Base-by-base conservation (phyloP, 257 asterid genomes). In the Ophiorrhiza pumila region DNA sequence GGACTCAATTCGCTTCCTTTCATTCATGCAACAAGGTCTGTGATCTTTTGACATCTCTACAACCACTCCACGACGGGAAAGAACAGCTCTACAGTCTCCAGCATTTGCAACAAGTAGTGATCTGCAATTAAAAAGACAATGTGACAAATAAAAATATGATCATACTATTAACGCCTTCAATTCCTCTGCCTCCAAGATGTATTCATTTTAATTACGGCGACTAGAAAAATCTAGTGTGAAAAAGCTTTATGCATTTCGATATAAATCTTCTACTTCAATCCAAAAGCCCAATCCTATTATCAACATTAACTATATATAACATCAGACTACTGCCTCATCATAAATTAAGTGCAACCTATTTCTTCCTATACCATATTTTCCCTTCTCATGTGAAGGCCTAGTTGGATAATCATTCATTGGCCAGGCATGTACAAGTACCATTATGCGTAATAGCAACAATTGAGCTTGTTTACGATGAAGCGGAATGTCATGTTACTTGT, bases 31-130 rank as follows among this genome's bases (percentile, higher is more conserved):
- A 71, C 91, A 83, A 34, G 98, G 95, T 57, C 88, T 77, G 83
- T 93, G 98, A 74, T 91, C 97, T 74, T 84, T 79, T 35, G 97
- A 93, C 98, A 93, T 87, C 85, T 93, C 97, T 27, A 93, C 77
- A 14, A 95, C 96, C 39, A 83, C 71, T 66, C 97, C 98, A 11
- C 78, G 65, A 64, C 95, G 88, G 46, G 98, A 93, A 63, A 93
- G 74, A 42, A 93, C 96, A 3, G 98, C 98, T 70, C 98, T 79
- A 71, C 96, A 93, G 49, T 93, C 98, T 76, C 98, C 98, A 34
- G 93, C 98, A 78, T 93, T 93, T 57, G 97, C 98, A 31, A 93
- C 97, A 13, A 93, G 95, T 76, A 93, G 77, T 77, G 98, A 91
- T 75, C 98, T 93, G 87, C 55, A 71, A 65, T 14, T 42, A 61